Percentiles rank a stretch among this genome's conserved stretches.
Conservation (phyloP, 495 filamentous ascomycete genomes). For the Oidiodendron maius region DNA sequence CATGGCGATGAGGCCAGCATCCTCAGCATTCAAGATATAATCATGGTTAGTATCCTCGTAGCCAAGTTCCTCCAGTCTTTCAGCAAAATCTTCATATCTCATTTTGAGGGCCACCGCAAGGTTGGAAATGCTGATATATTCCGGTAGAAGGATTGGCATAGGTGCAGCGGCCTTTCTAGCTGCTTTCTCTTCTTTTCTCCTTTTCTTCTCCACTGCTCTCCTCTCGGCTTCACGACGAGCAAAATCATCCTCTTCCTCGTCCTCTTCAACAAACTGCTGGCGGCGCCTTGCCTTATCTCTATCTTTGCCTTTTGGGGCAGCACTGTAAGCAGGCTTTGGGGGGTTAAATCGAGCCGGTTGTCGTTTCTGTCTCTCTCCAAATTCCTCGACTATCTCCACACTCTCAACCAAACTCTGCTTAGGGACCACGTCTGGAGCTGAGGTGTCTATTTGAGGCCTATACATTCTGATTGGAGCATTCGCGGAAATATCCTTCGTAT, state of each 20-base stretch:
- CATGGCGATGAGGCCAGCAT: slow-evolving; percentile 80
- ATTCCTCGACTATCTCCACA: background rate
- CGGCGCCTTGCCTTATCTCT: slow-evolving; percentile 19
- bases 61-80: slow-evolving; percentile 70
- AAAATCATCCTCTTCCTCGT: slow-evolving; percentile 10
- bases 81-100: slow-evolving; percentile 63
- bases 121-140: slow-evolving; percentile 83
- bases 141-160: slow-evolving; percentile 72
- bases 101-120: slow-evolving; percentile 74
- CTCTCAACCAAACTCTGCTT: too few relatives aligned
- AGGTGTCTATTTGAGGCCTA: too few relatives aligned
- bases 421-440: too few relatives aligned
- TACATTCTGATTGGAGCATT: too few relatives aligned
- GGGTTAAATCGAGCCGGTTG: background rate
- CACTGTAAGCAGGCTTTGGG: background rate
- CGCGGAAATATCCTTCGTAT: too few relatives aligned
- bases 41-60: slow-evolving; percentile 77
- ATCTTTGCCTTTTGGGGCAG: slow-evolving; percentile 12
- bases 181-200: slow-evolving; percentile 18
- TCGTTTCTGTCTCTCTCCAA: background rate
- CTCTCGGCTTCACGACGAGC: slow-evolving; percentile 5
- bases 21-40: slow-evolving; percentile 84
- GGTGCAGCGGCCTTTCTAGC: slow-evolving; percentile 35
- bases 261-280: slow-evolving; percentile 15
- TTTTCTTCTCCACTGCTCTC: slow-evolving; percentile 19